Evolutionary conservation across 148 eudicot species (phyloP), one percentile per base, ranked within the genome.

Genomic region (Cornus controversa): DNA sequence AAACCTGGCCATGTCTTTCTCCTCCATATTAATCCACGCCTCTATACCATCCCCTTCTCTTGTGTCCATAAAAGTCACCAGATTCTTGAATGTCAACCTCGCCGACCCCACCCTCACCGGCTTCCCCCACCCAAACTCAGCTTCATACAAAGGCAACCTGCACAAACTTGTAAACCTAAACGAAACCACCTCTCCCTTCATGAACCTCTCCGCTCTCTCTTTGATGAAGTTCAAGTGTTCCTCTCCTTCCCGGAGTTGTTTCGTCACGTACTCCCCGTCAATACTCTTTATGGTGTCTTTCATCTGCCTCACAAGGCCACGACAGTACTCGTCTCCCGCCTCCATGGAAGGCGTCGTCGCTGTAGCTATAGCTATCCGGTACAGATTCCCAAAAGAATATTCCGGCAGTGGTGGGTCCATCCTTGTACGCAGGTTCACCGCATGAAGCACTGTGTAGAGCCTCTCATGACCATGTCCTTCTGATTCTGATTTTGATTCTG

Each of bases 71-170:
- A 84, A 70, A 2, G 69, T n/a, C 23, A 75, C 64, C 63, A 78
- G 28, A 25, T 72, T 68, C 53, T 66, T 75, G 34, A 37, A 68
- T 0, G 77, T 28, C 45, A 78, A 5, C 14, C 71, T 63, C 2
- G 77, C 71, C 0, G 65, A 58, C 0, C 74, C 54, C 0, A 75
- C 75, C 80, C 82, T 70, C 18, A 71, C 76, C 4, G 82, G 87
- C 24, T 75, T 79, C 2, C 85, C 83, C 87, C 85, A 85, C 15
- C 87, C 87, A 7, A 85, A 85, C 69, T 85, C 83, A 27, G 80
- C 78, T 34, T 82, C 85, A 54, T 69, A 71, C 29, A 76, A 24
- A 1, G 72, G 82, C 9, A 85, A 72, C 53, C 74, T 42, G 8
- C 79, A n/a, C 25, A 75, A 4, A 53, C 78, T 76, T 3, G 84